A percentile compares a stretch with the other conserved stretches of the same genome.
Evolutionary conservation across 2,329 filamentous ascomycete genomes (phyloP).

Genomic region (Penicillium sp.): DNA sequence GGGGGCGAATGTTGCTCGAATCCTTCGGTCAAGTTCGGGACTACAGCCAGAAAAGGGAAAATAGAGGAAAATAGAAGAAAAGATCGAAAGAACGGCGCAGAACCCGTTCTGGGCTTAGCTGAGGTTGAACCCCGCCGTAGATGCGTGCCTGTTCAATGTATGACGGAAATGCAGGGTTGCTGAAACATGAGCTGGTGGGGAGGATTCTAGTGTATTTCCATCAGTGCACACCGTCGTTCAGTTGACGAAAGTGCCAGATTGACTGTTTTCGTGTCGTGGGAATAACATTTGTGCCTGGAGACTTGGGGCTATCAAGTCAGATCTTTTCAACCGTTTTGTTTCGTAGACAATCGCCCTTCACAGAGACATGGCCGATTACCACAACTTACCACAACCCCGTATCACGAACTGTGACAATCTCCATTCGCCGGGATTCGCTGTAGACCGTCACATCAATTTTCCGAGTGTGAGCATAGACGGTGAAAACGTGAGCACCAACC

Average conservation of each 20-base stretch:
- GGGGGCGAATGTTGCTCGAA: constrained; percentile 5
- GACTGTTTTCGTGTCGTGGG: not conserved
- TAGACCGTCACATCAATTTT: not conserved
- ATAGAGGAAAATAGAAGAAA: constrained; percentile 6
- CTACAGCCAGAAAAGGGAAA: constrained; percentile 11
- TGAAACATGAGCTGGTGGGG: constrained; percentile 23
- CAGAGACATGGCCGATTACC: constrained; percentile 31
- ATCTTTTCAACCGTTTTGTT: constrained; percentile 9
- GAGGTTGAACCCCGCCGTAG: constrained; percentile 6
- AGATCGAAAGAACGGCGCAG: constrained; percentile 12
- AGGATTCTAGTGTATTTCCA: not conserved
- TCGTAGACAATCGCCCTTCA: constrained; percentile 26
- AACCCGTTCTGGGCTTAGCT: constrained; percentile 14
- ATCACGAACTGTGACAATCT: constrained; percentile 9
- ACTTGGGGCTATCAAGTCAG: constrained; percentile 12
- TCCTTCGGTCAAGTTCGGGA: constrained; percentile 7
- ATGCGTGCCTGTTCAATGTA: constrained; percentile 9
- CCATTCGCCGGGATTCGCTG: not conserved
- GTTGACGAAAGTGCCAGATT: constrained; percentile 9
- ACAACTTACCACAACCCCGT: constrained; percentile 27
- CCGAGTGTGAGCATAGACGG: not conserved
- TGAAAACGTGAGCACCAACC: constrained; percentile 8
- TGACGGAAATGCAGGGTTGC: constrained; percentile 19
- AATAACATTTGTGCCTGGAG: constrained; percentile 7
- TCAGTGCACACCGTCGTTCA: not conserved